Evolutionary conservation across 108 stramenopile genomes (phyloP), one percentile per base, ranked within the genome.

Genomic region (Nitzschia palea): DNA sequence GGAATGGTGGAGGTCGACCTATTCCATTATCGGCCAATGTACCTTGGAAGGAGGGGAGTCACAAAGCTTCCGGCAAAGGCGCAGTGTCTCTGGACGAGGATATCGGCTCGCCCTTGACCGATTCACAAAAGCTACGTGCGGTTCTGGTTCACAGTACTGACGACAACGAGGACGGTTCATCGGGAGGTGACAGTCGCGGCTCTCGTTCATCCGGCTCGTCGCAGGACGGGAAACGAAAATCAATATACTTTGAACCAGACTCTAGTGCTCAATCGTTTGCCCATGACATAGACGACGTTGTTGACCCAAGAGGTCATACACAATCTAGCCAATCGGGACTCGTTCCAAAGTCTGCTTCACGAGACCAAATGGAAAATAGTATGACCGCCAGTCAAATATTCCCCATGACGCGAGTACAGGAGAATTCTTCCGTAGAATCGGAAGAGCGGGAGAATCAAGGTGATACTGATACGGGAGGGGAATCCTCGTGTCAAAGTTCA

Each of bases 331-430:
- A n/a, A n/a, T n/a, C n/a, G n/a, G n/a, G n/a, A n/a, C n/a, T n/a
- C n/a, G n/a, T n/a, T n/a, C n/a, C n/a, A n/a, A n/a, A n/a, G n/a
- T n/a, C n/a, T n/a, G n/a, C n/a, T n/a, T n/a, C n/a, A n/a, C n/a
- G n/a, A n/a, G 6, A 60, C 15, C 40, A n/a, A n/a, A 40, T 60
- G 59, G 59, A 60, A 43, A 22, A 42, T 2, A 60, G 59, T 43
- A 40, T 60, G 5, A 37, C 37, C 2, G 20, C 36, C 0, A 37
- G 37, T 9, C 40, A 60, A 9, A 22, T 60, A 18, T 60, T 60
- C 25, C 55, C 1, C 12, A 32, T 8, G 37, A 6, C 47, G 18
- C 47, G 47, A 20, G 18, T 5, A 18, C 4, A 20, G 18, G 47
- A 48, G 4, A 20, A 48, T 48, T 48, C 47, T 20, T 48, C 47